Percentiles rank a stretch among this genome's conserved stretches.
Conservation (phyloP, 2,329 filamentous ascomycete species). For the Pseudocercospora crystallina region DNA sequence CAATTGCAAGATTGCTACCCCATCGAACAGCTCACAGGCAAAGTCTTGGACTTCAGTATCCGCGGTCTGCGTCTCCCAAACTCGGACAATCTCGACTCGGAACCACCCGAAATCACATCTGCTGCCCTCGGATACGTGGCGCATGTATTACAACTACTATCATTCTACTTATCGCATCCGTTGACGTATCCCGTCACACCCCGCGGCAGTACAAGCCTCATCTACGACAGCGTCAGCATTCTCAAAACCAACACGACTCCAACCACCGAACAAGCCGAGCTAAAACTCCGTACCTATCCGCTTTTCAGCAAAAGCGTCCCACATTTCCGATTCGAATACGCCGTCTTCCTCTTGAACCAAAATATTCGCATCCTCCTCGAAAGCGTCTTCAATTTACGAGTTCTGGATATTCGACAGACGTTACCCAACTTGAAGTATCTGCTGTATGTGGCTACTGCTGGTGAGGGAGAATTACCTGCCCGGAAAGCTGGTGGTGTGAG, state of each 20-base stretch:
- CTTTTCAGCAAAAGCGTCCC: constrained; percentile 68
- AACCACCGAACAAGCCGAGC: constrained; percentile 24
- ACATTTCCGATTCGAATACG: constrained; percentile 93
- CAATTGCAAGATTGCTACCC: constrained; percentile 78
- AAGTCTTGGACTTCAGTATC: constrained; percentile 79
- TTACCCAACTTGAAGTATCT: constrained; percentile 92
- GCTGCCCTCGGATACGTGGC: constrained; percentile 80
- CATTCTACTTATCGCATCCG: constrained; percentile 76
- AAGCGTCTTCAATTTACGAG: constrained; percentile 67
- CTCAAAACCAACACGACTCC: constrained; percentile 28
- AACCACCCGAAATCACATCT: constrained; percentile 69
- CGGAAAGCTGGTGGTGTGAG: constrained; percentile 56
- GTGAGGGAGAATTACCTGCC: constrained; percentile 61
- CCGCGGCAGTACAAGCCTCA: constrained; percentile 71
- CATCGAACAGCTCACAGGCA: constrained; percentile 66
- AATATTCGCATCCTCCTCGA: constrained; percentile 72
- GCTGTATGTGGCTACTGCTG: constrained; percentile 83
- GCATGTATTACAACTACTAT: constrained; percentile 71
- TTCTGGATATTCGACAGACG: constrained; percentile 88
- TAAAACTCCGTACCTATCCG: constrained; percentile 61
- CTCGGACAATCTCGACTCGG: constrained; percentile 66
- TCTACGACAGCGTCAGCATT: constrained; percentile 68
- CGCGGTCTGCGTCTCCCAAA: constrained; percentile 77
- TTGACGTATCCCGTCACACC: constrained; percentile 77
- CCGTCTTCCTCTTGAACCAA: constrained; percentile 94